These are phyloP conservation scores for Bolboschoenoplectus hybrid DNA, from an alignment of 202 grass and related monocot genomes.

Conservation along the genomic window DNA sequence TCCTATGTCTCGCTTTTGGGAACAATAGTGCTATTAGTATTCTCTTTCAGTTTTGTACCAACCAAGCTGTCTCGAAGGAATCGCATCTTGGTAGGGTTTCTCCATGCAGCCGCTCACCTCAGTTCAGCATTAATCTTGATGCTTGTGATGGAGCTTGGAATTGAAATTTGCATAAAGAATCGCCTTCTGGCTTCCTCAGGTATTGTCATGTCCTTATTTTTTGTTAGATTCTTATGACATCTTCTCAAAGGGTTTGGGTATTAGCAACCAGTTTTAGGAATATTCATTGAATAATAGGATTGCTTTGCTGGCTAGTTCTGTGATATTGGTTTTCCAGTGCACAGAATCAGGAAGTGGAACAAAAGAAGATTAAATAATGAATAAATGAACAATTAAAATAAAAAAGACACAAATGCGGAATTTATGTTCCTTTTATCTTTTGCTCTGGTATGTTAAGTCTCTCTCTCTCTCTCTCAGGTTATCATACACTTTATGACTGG, in stretches of 20 bases:
- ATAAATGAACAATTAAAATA: constrained; percentile 24
- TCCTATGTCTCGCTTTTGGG: constrained; percentile 84
- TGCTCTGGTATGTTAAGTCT: constrained; percentile 19
- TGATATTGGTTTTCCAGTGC: constrained; percentile 8
- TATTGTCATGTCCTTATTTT: constrained; percentile 33
- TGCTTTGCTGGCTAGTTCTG: background rate
- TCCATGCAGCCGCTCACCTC: constrained; percentile 87
- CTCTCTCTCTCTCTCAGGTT: constrained; percentile 47
- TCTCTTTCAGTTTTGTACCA: constrained; percentile 93
- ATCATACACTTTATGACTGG: constrained; percentile 97
- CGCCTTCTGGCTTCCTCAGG: constrained; percentile 93
- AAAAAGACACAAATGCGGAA: background rate
- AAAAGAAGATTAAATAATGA: background rate
- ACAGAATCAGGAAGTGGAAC: constrained; percentile 6
- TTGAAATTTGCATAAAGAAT: constrained; percentile 95
- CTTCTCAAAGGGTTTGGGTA: constrained; percentile 3
- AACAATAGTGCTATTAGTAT: constrained; percentile 61
- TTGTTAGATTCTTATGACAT: constrained; percentile 14
- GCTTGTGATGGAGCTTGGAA: constrained; percentile 93
- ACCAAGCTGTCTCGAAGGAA: constrained; percentile 90
- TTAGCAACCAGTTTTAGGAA: background rate
- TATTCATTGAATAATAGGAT: constrained; percentile 7
- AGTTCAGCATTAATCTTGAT: constrained; percentile 82
- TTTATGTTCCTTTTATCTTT: background rate
- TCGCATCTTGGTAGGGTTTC: constrained; percentile 77